These are phyloP conservation scores for Coemansia sp. DNA, from an alignment of 192 early-diverging fungal genomes.

Conservation along the genomic window DNA sequence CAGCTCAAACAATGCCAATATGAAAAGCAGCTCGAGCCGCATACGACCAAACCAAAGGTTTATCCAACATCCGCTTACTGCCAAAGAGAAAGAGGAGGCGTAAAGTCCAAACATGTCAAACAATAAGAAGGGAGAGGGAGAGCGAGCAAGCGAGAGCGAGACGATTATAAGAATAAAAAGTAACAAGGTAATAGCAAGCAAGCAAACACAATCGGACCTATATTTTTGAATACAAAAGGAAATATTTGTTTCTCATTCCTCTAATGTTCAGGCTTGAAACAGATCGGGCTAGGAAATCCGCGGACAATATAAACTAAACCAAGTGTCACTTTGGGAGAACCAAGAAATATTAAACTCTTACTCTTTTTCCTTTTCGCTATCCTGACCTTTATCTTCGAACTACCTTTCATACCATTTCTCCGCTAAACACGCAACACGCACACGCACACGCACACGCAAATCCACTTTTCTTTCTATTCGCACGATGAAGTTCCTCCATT, in stretches of 20 bases:
- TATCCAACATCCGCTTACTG: too few relatives aligned
- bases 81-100: not conserved
- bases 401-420: not conserved
- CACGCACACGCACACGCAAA: not conserved
- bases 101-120: slow-evolving; percentile 1
- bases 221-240: too few relatives aligned
- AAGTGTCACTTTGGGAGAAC: not conserved
- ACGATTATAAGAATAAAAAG: too few relatives aligned
- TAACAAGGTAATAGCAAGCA: too few relatives aligned
- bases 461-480: not conserved
- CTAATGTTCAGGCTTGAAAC: not conserved
- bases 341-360: not conserved
- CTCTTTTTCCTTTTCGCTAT: not conserved
- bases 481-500: slow-evolving; percentile 22
- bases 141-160: too few relatives aligned
- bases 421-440: not conserved
- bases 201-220: too few relatives aligned
- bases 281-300: not conserved
- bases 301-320: not conserved
- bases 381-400: not conserved
- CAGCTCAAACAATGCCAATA: not conserved
- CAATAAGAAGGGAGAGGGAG: too few relatives aligned
- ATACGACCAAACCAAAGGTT: not conserved
- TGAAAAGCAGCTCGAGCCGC: not conserved
- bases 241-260: not conserved